Evolutionary conservation across 192 early-diverging fungal species (phyloP).

Genomic region (Mortierella claussenii): DNA sequence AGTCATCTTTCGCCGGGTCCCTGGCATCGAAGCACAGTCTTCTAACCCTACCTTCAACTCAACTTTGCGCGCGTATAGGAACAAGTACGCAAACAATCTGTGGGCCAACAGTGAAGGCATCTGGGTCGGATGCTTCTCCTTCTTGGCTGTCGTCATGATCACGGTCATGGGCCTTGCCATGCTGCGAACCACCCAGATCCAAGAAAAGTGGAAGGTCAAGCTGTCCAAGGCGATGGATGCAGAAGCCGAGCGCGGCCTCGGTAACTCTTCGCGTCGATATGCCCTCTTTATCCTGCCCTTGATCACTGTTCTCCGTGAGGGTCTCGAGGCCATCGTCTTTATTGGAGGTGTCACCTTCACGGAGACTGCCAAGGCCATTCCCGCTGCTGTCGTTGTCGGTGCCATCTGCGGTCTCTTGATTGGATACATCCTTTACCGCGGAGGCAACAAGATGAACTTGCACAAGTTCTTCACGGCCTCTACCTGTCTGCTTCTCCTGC

Average conservation of each 20-base stretch:
- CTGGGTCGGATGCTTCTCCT: slow-evolving; percentile 65
- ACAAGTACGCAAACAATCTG: slow-evolving; percentile 34
- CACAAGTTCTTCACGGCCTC: slow-evolving; percentile 82
- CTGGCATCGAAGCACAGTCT: too few relatives aligned
- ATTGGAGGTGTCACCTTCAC: slow-evolving; percentile 84
- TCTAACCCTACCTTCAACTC: too few relatives aligned
- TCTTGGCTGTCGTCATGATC: slow-evolving; percentile 85
- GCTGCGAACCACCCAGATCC: slow-evolving; percentile 74
- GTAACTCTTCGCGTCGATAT: slow-evolving; percentile 56
- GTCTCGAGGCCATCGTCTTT: slow-evolving; percentile 88
- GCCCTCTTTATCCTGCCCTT: slow-evolving; percentile 90
- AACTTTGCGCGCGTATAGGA: too few relatives aligned
- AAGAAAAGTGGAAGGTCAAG: slow-evolving; percentile 81
- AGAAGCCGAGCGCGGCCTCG: slow-evolving; percentile 27
- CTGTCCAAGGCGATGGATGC: slow-evolving; percentile 61
- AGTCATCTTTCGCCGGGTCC: too few relatives aligned
- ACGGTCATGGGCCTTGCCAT: slow-evolving; percentile 86
- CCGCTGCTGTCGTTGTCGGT: slow-evolving; percentile 79
- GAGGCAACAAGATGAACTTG: slow-evolving; percentile 73
- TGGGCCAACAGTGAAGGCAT: slow-evolving; percentile 70
- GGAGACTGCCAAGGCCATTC: slow-evolving; percentile 73
- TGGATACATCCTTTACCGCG: slow-evolving; percentile 79
- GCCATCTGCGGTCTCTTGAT: slow-evolving; percentile 69
- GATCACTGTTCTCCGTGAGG: slow-evolving; percentile 86
- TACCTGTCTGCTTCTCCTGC: slow-evolving; percentile 77